Conservation (phyloP, 2,329 filamentous ascomycete genomes). For the Cladosporium sp. region DNA sequence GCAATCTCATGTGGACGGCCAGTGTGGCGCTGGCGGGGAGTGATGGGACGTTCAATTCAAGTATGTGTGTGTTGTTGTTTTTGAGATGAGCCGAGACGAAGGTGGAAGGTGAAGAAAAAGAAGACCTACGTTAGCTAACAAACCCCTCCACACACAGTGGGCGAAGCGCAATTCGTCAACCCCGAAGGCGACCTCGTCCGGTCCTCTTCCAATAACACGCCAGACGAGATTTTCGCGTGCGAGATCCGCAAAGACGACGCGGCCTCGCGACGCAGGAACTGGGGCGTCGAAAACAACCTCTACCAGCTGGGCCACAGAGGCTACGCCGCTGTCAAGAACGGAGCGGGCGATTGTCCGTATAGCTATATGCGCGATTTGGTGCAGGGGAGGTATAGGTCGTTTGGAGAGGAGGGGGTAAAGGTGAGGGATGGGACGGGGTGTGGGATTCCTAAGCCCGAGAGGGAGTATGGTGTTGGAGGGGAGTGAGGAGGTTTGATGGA, state of each 20-base stretch:
- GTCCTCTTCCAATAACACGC: constrained; percentile 17
- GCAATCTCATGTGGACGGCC: constrained; percentile 26
- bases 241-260: constrained; percentile 25
- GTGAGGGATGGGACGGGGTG: constrained; percentile 23
- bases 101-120: no score
- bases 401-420: constrained; percentile 21
- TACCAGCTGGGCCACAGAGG: constrained; percentile 26
- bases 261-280: constrained; percentile 18
- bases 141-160: constrained; percentile 18
- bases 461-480: not conserved
- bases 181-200: constrained; percentile 23
- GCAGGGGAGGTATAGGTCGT: constrained; percentile 20
- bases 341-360: constrained; percentile 26
- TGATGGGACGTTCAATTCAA: constrained; percentile 25
- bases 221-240: constrained; percentile 26
- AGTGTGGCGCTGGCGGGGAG: constrained; percentile 25
- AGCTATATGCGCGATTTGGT: constrained; percentile 25
- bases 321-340: constrained; percentile 23
- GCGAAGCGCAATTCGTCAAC: constrained; percentile 24
- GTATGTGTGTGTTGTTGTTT: no score
- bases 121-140: no score
- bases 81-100: no score
- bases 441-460: constrained; percentile 21
- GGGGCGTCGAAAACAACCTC: constrained; percentile 27
- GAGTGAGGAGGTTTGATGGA: no score